Conservation (phyloP, 1,284 basidiomycete genomes). For the Puccinia hordei region DNA sequence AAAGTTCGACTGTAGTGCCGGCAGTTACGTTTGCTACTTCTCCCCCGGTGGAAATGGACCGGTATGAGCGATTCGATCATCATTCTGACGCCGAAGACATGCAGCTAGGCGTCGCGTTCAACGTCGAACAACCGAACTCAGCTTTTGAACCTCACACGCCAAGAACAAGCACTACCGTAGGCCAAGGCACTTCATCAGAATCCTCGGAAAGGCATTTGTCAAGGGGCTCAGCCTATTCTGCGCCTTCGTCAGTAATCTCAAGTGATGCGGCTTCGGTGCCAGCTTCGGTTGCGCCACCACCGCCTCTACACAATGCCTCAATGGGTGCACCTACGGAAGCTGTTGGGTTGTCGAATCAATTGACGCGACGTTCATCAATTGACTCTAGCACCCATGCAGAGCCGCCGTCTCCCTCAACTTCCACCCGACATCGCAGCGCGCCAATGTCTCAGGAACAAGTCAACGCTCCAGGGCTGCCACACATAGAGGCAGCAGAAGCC, state of each 20-base stretch:
- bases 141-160: conserved; percentile 42
- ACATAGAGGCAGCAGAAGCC: conserved; percentile 40
- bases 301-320: conserved; percentile 42
- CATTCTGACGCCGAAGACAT: neutral
- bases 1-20: neutral
- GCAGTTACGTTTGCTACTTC: conserved; percentile 50
- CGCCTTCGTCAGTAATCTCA: conserved; percentile 46
- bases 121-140: neutral
- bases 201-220: conserved; percentile 32
- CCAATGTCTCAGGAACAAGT: conserved; percentile 51
- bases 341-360: conserved; percentile 47
- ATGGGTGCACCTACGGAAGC: conserved; percentile 50
- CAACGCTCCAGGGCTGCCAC: conserved; percentile 48
- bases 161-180: conserved; percentile 41
- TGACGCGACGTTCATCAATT: conserved; percentile 40
- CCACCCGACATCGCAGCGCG: conserved; percentile 49
- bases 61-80: conserved; percentile 1
- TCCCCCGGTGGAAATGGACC: conserved; percentile 25
- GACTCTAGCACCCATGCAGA: conserved; percentile 50
- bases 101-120: neutral
- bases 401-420: conserved; percentile 50
- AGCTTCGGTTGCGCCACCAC: conserved; percentile 44
- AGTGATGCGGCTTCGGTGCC: conserved; percentile 35
- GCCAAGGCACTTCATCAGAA: conserved; percentile 45
- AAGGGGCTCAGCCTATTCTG: conserved; percentile 43